Base-by-base conservation (phyloP, 1,284 basidiomycete species). In the Cryptococcus sp. region DNA sequence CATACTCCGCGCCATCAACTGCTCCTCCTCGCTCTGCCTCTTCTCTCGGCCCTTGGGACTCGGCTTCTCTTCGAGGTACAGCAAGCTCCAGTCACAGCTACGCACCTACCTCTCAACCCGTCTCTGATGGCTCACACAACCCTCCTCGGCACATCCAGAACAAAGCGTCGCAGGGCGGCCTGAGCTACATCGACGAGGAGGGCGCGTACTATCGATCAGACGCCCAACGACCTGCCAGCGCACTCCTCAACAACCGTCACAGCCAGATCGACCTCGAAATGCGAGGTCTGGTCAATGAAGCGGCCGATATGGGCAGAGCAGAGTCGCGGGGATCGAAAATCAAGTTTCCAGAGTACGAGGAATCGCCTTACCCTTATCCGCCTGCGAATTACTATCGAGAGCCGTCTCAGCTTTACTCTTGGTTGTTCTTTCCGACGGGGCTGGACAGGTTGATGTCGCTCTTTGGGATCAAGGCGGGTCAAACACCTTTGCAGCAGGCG, bases 401-500 rank as follows among this genome's bases (percentile, higher is more conserved):
- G 28, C 40, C 47, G 4, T 36, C 33, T 22, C 22, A 37, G 10
- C 37, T 64, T 9, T 60, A 57, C 37, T 43, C 51, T 11, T 40
- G 52, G 35, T 25, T 68, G 23, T 48, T 68, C 16, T 68, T 68
- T 45, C 60, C 66, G 1, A 63, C 61, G 10, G 66, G 66, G 1
- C 39, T 61, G 43, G 63, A 67, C 45, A 56, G 66, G 41, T 40
- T 66, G 10, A 40, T 71, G 36, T 60, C 57, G 23, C 36, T 63
- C 19, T 54, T 69, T 31, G 60, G 59, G 0, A 43, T 65, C 23
- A 56, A 60, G 7, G 32, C 59, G 47, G 52, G 69, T 47, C 54
- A 68, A 59, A 82, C 83, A 48, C 84, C 86, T 0, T 53, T 90
- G n/a, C 79, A 86, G 54, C 86, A 90, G 63, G 79, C 85, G 37